Base-by-base conservation (phyloP, 768 basidiomycete genomes). In the Boletus eberwhitei region DNA sequence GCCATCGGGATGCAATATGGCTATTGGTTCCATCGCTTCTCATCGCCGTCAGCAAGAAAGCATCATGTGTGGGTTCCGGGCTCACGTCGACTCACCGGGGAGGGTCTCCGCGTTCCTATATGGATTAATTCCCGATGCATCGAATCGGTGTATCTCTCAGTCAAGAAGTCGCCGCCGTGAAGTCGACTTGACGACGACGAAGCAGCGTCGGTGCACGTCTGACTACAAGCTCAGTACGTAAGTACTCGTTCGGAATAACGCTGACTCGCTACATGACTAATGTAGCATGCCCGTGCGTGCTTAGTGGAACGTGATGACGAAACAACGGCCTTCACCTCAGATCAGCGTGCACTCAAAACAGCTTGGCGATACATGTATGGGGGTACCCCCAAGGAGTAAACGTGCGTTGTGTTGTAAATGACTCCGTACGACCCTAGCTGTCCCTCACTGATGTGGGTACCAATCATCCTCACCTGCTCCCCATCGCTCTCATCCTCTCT, bases 401-500 rank as follows among this genome's bases (percentile, higher is more conserved):
- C 3, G 9, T 45, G 45, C 8, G 22, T 19, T 12, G 2, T n/a
- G 12, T 4, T n/a, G 4, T n/a, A 19, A 6, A 40, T 4, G 22
- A 35, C 52, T 9, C 5, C 32, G 14, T 19, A 34, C 22, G 21
- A 41, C 26, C 9, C 16, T 52, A 35, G 7, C 3, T 32, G 4
- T 41, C 48, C 37, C 17, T 16, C 16, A 8, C 21, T 21, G 31
- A 42, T 6, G n/a, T 31, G 22, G 6, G 9, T 32, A 37, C 21
- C 32, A 11, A 21, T 21, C 29, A 31, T 24, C 24, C 38, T 54
- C 40, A 53, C 24, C 38, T 48, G 21, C 0, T 43, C 13, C 52
- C 57, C 52, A 55, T n/a, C 12, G 12, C 31, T 43, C 57, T 59
- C 1, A 66, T 59, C 40, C 19, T 46, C 11, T 67, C 60, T 9